phyloP scores from a whole-genome alignment of 257 asterid species.

The Voacanga thouarsii region DNA sequence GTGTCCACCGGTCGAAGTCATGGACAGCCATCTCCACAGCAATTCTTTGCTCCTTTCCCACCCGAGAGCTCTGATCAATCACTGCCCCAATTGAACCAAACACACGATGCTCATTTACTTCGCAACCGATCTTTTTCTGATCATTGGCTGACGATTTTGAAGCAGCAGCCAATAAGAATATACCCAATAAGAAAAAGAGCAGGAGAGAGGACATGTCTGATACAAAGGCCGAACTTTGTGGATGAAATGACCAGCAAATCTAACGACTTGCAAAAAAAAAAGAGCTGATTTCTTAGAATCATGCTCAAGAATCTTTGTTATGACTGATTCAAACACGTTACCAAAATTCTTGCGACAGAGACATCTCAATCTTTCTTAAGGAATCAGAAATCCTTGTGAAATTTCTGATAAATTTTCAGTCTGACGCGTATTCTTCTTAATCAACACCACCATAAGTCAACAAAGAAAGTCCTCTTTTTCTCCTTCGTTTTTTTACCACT shows the following conservation, averaged over 20 bases:
- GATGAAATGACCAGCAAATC: not conserved
- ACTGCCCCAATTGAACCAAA: slow-evolving; percentile 35
- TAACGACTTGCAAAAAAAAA: not conserved
- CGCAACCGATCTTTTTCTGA: not conserved
- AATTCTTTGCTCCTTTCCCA: slow-evolving; percentile 26
- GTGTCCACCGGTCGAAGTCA: slow-evolving; percentile 25
- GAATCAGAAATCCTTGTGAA: not conserved
- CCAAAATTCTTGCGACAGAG: no score
- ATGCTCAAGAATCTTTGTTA: not conserved
- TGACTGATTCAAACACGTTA: slow-evolving; percentile 10
- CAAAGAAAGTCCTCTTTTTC: not conserved
- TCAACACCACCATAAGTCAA: not conserved
- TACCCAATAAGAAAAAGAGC: not conserved
- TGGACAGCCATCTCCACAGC: slow-evolving; percentile 51
- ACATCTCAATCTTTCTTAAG: no score
- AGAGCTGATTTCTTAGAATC: not conserved
- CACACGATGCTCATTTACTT: not conserved
- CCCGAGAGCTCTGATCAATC: slow-evolving; percentile 33
- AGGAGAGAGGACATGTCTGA: slow-evolving; percentile 1
- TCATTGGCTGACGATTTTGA: not conserved
- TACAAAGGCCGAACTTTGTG: not conserved
- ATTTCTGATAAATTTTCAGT: no score
- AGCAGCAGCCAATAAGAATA: not conserved
- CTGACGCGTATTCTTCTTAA: not conserved
- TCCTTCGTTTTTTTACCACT: not conserved